Conservation (phyloP, 2,329 filamentous ascomycete genomes). For the Pyrenophora tritici-repentis region DNA sequence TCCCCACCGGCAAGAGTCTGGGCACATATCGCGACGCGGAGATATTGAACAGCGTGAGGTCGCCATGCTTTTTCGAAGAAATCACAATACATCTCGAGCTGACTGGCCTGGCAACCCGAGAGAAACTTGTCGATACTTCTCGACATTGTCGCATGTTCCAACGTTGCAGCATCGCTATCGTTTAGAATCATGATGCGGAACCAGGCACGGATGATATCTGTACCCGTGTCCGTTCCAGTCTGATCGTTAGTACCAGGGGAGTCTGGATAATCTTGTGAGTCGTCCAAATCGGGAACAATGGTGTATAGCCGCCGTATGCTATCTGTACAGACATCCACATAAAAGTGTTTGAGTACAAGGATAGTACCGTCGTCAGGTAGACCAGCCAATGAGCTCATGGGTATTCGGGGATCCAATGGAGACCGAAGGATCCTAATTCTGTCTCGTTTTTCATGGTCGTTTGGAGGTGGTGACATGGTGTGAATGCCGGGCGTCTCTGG, state of each 20-base stretch:
- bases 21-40: constrained; percentile 35
- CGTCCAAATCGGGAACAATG: constrained; percentile 33
- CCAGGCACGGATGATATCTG: constrained; percentile 34
- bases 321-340: constrained; percentile 29
- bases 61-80: constrained; percentile 40
- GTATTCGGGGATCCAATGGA: constrained; percentile 28
- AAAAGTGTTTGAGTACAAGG: constrained; percentile 36
- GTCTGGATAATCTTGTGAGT: neutral
- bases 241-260: constrained; percentile 8
- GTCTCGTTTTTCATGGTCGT: neutral
- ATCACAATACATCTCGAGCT: constrained; percentile 36
- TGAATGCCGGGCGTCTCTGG: constrained; percentile 2
- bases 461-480: neutral
- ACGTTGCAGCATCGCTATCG: constrained; percentile 30
- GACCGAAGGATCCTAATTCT: constrained; percentile 30
- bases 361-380: constrained; percentile 36
- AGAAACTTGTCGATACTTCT: constrained; percentile 33
- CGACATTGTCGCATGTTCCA: constrained; percentile 31
- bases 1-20: constrained; percentile 33
- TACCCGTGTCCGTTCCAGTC: constrained; percentile 19
- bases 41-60: constrained; percentile 34
- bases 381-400: constrained; percentile 23
- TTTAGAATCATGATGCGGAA: constrained; percentile 40
- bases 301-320: constrained; percentile 28
- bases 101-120: constrained; percentile 29